Base-by-base conservation (phyloP, 257 asterid species). In the Striga asiatica region DNA sequence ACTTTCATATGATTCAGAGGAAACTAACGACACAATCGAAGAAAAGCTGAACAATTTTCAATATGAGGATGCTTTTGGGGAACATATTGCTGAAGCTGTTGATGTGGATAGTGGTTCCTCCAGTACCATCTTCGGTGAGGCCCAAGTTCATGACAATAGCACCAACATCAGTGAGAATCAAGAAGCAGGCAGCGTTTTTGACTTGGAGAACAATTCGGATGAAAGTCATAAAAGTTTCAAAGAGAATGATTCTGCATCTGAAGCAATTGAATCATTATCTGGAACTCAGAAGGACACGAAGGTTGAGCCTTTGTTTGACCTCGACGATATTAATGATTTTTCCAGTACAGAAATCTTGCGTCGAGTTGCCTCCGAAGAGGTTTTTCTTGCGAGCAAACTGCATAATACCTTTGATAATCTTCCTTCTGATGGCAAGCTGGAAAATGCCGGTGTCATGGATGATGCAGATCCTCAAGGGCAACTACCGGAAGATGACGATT, bases 331-430 rank as follows among this genome's bases (percentile, higher is more conserved):
- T 46, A 63, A 65, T 51, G 67, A 74, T 57, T 58, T 73, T 14
- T 53, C 34, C 48, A 67, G 45, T 57, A 35, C 50, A 11, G 69
- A 69, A 58, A 39, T 54, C 66, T 61, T 64, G 54, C 72, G 35
- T 57, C 79, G 68, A 56, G 69, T 66, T 71, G 73, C 72, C 64
- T 67, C 75, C 54, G 83, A 69, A 60, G 78, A 63, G 68, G 60
- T 50, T 55, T 42, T 70, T 22, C 16, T 69, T 49, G 66, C 61
- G 50, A 66, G 58, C 64, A 59, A 43, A 43, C 27, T 57, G 62
- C 39, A 55, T n/a, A 60, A 49, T 50, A 38, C 47, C 50, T 69
- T 24, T 65, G 88, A 62, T 57, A 71, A 25, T 60, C 59, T 63
- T 60, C 58, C 70, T 38, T 43, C 50, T 43, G 50, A 43, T 43